Evolutionary conservation across 1,284 basidiomycete genomes (phyloP), one percentile per base, ranked within the genome.

Genomic region (Rhodotorula sp.): DNA sequence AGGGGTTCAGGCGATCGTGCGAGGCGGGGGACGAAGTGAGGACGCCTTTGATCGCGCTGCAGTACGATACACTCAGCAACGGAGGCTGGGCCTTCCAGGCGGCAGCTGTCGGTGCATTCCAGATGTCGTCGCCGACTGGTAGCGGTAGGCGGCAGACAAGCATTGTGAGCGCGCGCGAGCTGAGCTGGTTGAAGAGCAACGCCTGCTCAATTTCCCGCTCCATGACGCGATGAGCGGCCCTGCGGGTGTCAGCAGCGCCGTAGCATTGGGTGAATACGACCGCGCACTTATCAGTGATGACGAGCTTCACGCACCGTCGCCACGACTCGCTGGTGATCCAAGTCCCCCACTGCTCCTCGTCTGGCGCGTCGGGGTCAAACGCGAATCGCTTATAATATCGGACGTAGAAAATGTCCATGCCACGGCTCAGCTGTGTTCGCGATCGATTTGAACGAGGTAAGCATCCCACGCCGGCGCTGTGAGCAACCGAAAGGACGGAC

Each of bases 131-230:
- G 25, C 21, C 14, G 44, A n/a, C 27, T 1, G 62, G 62, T 9
- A 56, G 25, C 17, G 41, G 10, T 0, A 64, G 53, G 10, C 62
- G 62, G 21, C 55, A 19, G 53, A 64, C 25, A 25, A 64, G 34
- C 25, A 56, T 49, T 5, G 62, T 48, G 44, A 64, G 62, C 10
- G 62, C 62, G 53, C 62, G 52, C 10, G 50, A 34, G 23, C 53
- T 53, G 4, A 64, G 52, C 9, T 46, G 52, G 9, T 27, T n/a
- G 27, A 64, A 64, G 44, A 64, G 10, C 44, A 44, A 55, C 8
- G 42, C 46, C 13, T 56, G 62, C 45, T 64, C 44, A 44, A 56
- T 64, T 16, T 64, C 41, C 19, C 61, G 61, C 21, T 44, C 34
- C 23, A 62, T 7, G 4, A 61, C 27, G 25, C 45, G 23, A 25